Evolutionary conservation across 768 basidiomycete genomes (phyloP), one percentile per base, ranked within the genome.

Genomic region (Lactarius evosmus): DNA sequence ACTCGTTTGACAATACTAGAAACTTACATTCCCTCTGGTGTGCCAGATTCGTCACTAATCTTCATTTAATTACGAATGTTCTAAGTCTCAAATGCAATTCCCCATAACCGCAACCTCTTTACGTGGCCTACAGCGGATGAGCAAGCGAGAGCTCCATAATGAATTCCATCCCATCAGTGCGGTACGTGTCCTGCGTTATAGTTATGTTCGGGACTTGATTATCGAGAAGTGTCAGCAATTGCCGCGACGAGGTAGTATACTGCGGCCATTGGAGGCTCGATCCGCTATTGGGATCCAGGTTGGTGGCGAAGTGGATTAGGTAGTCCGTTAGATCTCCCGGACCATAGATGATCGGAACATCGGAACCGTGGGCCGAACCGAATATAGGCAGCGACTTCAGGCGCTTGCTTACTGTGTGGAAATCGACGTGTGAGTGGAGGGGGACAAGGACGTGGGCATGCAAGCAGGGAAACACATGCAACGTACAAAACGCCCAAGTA

Each of bases 401-500:
- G n/a, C n/a, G n/a, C n/a, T n/a, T n/a, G n/a, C n/a, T n/a, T n/a
- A n/a, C n/a, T n/a, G n/a, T n/a, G n/a, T n/a, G n/a, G n/a, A n/a
- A n/a, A n/a, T n/a, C n/a, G 50, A 60, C n/a, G n/a, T 30, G 34
- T 41, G 19, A 56, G 25, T 27, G 40, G 19, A 19, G n/a, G 25
- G 4, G 19, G 11, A 53, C 4, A 9, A 0, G 9, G 8, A 22
- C 7, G 19, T n/a, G n/a, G n/a, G n/a, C n/a, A n/a, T n/a, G 27
- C 38, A 17, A 22, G 22, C 52, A 62, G 17, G 27, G 36, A 7
- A 49, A 19, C n/a, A 19, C 9, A 22, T 12, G 36, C 56, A 14
- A 72, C 76, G 60, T 44, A 79, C 79, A 52, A 69, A 70, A 78
- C 6, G 71, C 70, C 72, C 73, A 78, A 0, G 69, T 70, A 1